A percentile compares a stretch with the other conserved stretches of the same genome.
Conservation (phyloP, 768 basidiomycete species). For the Suillus placidus region DNA sequence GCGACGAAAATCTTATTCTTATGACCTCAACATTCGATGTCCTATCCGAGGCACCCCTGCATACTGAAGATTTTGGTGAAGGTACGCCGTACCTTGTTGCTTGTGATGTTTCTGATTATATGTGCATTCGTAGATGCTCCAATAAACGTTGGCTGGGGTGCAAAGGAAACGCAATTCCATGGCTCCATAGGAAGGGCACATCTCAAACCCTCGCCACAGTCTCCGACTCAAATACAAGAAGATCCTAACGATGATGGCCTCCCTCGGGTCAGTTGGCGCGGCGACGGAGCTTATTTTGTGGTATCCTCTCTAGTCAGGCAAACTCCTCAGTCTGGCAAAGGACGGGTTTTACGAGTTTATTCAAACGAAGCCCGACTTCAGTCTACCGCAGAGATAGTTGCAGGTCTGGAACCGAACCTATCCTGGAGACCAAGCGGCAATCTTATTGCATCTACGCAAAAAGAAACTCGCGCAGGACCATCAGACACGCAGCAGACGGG, state of each 20-base stretch:
- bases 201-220: constrained; percentile 54
- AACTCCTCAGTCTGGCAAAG: constrained; percentile 21
- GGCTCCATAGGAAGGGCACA: constrained; percentile 86
- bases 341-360: constrained; percentile 33
- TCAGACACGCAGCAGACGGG: constrained; percentile 67
- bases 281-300: constrained; percentile 88
- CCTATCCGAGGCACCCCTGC: constrained; percentile 74
- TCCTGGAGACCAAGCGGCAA: constrained; percentile 91
- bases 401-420: constrained; percentile 78
- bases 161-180: constrained; percentile 95
- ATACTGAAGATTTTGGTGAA: constrained; percentile 83
- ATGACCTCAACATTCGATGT: constrained; percentile 92
- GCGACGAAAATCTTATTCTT: constrained; percentile 80
- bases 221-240: constrained; percentile 43
- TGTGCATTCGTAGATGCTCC: constrained; percentile 62
- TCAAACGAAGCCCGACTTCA: constrained; percentile 63
- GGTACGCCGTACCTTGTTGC: constrained; percentile 36
- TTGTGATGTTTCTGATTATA: constrained; percentile 11
- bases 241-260: constrained; percentile 72
- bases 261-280: constrained; percentile 89
- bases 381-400: constrained; percentile 81
- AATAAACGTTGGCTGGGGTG: constrained; percentile 98
- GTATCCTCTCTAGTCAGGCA: constrained; percentile 70
- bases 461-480: constrained; percentile 73
- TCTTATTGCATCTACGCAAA: constrained; percentile 78